phyloP scores from a whole-genome alignment of 2,329 filamentous ascomycete species.

The Ramularia endophylla region DNA sequence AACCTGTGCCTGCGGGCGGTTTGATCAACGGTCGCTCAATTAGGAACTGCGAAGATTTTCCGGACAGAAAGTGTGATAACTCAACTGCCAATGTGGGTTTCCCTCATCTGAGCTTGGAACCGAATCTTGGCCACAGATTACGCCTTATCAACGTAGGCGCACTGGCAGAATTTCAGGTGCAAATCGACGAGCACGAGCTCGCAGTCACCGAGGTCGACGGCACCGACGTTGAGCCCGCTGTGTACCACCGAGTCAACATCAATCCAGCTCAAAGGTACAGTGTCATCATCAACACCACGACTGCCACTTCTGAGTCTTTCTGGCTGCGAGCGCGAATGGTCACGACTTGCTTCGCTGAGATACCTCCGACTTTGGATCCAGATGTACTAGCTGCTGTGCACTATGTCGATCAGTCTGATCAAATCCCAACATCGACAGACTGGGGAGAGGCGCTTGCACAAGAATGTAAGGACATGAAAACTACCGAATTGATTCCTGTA shows the following conservation, averaged over 20 bases:
- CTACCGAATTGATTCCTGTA: constrained; percentile 42
- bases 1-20: constrained; percentile 48
- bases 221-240: constrained; percentile 52
- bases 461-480: constrained; percentile 48
- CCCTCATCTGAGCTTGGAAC: constrained; percentile 32
- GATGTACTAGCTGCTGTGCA: constrained; percentile 47
- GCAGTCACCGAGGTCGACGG: constrained; percentile 63
- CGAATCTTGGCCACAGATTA: constrained; percentile 50
- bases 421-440: constrained; percentile 40
- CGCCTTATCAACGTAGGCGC: constrained; percentile 60
- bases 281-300: constrained; percentile 52
- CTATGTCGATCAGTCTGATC: constrained; percentile 31
- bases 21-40: constrained; percentile 38
- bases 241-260: constrained; percentile 55
- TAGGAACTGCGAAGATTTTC: constrained; percentile 34
- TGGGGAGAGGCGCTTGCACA: constrained; percentile 47
- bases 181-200: constrained; percentile 59
- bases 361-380: constrained; percentile 40
- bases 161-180: constrained; percentile 60
- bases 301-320: constrained; percentile 26
- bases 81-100: constrained; percentile 22
- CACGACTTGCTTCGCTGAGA: constrained; percentile 53
- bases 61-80: constrained; percentile 33
- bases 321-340: constrained; percentile 55
- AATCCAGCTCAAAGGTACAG: constrained; percentile 66